A percentile compares a stretch with the other conserved stretches of the same genome.
Evolutionary conservation across 164 flowering plant species (phyloP).

Genomic region (Chloranthus sessilifolius): DNA sequence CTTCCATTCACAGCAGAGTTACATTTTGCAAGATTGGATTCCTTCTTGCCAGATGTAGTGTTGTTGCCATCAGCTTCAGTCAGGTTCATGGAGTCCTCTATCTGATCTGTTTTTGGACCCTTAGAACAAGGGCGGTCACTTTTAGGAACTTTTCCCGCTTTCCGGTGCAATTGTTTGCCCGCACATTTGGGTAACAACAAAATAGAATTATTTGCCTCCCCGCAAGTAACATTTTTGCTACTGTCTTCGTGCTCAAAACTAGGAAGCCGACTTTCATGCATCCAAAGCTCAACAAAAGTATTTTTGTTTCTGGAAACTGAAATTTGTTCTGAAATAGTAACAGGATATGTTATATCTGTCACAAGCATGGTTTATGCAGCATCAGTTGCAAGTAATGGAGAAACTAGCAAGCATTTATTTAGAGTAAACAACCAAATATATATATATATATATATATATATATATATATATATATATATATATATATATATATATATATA

Average conservation of each 20-base stretch:
- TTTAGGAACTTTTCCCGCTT: slow-evolving; percentile 32
- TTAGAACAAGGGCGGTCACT: slow-evolving; percentile 37
- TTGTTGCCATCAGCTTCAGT: slow-evolving; percentile 26
- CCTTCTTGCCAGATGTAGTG: slow-evolving; percentile 23
- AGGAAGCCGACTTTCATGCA: slow-evolving; percentile 14
- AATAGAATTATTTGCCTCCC: slow-evolving; percentile 16
- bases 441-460: too few species aligned
- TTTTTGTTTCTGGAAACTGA: slow-evolving; percentile 24
- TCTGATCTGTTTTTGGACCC: slow-evolving; percentile 30
- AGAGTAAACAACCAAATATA: too few species aligned
- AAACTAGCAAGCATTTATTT: too few species aligned
- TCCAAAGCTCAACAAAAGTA: slow-evolving; percentile 19
- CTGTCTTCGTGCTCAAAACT: slow-evolving; percentile 21
- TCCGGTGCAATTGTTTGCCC: slow-evolving; percentile 26
- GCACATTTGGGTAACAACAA: slow-evolving; percentile 20
- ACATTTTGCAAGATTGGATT: slow-evolving; percentile 21
- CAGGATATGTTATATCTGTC: slow-evolving; percentile 23
- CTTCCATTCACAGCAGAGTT: slow-evolving; percentile 24
- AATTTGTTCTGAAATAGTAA: slow-evolving; percentile 19
- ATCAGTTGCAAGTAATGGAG: slow-evolving; percentile 4
- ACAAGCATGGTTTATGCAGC: slow-evolving; percentile 9
- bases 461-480: too few species aligned
- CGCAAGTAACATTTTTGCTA: slow-evolving; percentile 10
- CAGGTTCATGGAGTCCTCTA: slow-evolving; percentile 29
- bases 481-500: too few species aligned